Evolutionary conservation across 2,329 filamentous ascomycete species (phyloP).

Genomic region (Venturia asperata): DNA sequence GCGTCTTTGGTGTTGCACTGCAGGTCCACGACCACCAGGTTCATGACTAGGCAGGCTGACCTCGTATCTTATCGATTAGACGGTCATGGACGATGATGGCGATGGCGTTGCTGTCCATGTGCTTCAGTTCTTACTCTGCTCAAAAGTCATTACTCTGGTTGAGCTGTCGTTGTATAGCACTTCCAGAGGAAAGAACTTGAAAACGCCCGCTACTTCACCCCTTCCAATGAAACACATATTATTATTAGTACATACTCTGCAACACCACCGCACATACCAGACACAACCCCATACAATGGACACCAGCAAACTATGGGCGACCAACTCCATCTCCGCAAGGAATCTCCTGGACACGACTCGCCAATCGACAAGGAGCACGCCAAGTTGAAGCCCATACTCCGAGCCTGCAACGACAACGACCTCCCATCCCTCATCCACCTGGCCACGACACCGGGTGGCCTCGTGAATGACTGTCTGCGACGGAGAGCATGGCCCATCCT

Average conservation of each 20-base stretch:
- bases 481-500: constrained; percentile 64
- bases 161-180: too few species aligned
- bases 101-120: too few species aligned
- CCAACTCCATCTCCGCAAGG: neutral
- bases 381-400: constrained; percentile 32
- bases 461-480: constrained; percentile 51
- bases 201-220: too few species aligned
- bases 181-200: too few species aligned
- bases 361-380: constrained; percentile 20
- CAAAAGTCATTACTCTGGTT: too few species aligned
- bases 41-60: too few species aligned
- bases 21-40: too few species aligned
- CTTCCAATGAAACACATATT: neutral
- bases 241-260: too few species aligned
- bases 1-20: neutral
- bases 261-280: neutral
- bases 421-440: constrained; percentile 35
- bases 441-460: constrained; percentile 39
- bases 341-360: neutral
- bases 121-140: too few species aligned
- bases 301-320: neutral
- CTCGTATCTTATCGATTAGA: neutral
- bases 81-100: too few species aligned
- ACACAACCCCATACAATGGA: constrained; percentile 8
- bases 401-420: constrained; percentile 37